Percentiles rank a stretch among this genome's conserved stretches.
Conservation (phyloP, 371 early-diverging fungal species). For the Apophysomyces ossiformis region DNA sequence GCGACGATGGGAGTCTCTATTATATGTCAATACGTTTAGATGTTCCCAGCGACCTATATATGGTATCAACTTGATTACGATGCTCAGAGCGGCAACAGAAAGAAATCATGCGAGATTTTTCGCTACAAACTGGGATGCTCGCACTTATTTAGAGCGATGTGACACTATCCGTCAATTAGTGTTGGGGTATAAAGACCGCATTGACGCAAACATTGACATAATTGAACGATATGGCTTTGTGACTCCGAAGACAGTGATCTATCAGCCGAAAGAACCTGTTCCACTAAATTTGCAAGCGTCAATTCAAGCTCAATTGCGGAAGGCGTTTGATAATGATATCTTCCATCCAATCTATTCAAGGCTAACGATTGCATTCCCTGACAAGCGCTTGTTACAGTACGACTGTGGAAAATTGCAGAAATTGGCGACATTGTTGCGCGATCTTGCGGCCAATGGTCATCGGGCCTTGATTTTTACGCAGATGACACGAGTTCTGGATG, state of each 20-base stretch:
- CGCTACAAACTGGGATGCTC: conserved; percentile 27
- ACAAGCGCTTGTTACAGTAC: conserved; percentile 83
- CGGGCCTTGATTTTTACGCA: conserved; percentile 97
- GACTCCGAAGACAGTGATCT: conserved; percentile 59
- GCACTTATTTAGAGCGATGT: conserved; percentile 30
- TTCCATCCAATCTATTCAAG: conserved; percentile 63
- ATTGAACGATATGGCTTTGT: conserved; percentile 72
- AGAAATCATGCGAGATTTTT: conserved; percentile 20
- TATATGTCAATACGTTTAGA: conserved; percentile 43
- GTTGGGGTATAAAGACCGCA: conserved; percentile 50
- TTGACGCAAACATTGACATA: conserved; percentile 45
- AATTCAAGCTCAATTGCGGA: conserved; percentile 17
- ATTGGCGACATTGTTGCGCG: conserved; percentile 77
- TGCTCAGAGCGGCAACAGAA: conserved; percentile 21
- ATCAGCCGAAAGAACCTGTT: conserved; percentile 8
- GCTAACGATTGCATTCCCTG: conserved; percentile 81
- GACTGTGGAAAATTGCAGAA: conserved; percentile 90
- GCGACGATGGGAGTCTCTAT: conserved; percentile 41
- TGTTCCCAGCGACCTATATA: conserved; percentile 48
- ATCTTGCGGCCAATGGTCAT: conserved; percentile 79
- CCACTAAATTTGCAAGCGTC: conserved; percentile 21
- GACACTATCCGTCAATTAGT: conserved; percentile 36
- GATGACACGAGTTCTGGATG: conserved; percentile 98
- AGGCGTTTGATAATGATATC: conserved; percentile 40
- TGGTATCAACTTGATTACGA: conserved; percentile 42